Evolutionary conservation across 2,329 filamentous ascomycete genomes (phyloP).

Genomic region (Xylariaceae sp.): DNA sequence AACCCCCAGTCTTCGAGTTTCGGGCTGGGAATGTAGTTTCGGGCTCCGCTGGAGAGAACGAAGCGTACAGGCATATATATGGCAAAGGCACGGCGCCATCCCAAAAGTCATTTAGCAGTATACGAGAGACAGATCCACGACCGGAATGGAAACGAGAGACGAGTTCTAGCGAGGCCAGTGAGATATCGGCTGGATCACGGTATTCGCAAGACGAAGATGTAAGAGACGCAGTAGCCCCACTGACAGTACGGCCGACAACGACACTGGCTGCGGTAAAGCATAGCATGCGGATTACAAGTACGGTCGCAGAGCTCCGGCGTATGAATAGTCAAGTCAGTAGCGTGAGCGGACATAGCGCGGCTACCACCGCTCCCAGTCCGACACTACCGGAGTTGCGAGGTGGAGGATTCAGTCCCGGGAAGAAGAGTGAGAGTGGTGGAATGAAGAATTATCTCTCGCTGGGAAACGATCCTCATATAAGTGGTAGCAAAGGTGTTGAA

Average conservation of each 20-base stretch:
- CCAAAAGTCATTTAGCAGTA: too few species aligned
- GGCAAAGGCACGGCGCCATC: too few species aligned
- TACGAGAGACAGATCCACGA: too few species aligned
- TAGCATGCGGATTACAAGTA: constrained; percentile 35
- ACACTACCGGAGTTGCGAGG: constrained; percentile 39
- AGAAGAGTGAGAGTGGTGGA: constrained; percentile 34
- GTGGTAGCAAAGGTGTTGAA: not conserved
- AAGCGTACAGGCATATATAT: not conserved
- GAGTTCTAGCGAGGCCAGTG: constrained; percentile 7
- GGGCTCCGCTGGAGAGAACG: not conserved
- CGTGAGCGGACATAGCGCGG: constrained; percentile 43
- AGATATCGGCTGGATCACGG: constrained; percentile 7
- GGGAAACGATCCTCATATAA: constrained; percentile 23
- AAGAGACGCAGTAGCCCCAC: constrained; percentile 10
- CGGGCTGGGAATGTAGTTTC: not conserved
- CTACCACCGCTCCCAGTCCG: constrained; percentile 36
- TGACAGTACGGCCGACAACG: constrained; percentile 1
- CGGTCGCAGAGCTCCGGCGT: constrained; percentile 52
- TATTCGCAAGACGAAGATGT: constrained; percentile 20
- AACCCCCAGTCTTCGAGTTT: not conserved
- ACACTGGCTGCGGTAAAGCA: constrained; percentile 7
- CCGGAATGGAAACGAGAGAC: constrained; percentile 1
- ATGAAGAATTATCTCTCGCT: constrained; percentile 48
- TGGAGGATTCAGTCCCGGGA: constrained; percentile 38
- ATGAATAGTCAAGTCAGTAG: constrained; percentile 56